These are phyloP conservation scores for Lactarius hatsudake DNA, from an alignment of 768 basidiomycete genomes.

Conservation along the genomic window DNA sequence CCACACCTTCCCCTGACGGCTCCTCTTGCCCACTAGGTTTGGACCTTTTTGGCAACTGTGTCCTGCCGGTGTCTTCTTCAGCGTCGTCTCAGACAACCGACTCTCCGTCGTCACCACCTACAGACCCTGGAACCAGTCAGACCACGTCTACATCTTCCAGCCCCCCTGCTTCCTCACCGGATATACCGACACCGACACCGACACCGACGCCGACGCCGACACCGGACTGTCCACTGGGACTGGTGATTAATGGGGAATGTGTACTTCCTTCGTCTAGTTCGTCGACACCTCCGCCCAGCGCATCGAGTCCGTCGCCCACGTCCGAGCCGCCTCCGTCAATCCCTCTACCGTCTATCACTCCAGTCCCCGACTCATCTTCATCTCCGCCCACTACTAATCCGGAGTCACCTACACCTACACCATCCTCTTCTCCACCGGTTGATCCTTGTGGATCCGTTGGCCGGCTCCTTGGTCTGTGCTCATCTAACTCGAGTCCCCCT, in stretches of 20 bases:
- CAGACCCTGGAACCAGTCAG: neutral
- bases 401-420: neutral
- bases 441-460: conserved; percentile 27
- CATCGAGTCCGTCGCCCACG: neutral
- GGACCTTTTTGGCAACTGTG: conserved; percentile 14
- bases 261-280: neutral
- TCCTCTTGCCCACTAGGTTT: neutral
- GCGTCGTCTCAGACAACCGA: neutral
- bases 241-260: neutral
- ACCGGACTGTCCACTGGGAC: neutral
- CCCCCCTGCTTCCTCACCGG: neutral
- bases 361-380: neutral
- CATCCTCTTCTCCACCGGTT: conserved; percentile 12
- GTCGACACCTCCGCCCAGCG: neutral
- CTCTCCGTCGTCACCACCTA: neutral
- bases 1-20: conserved; percentile 4
- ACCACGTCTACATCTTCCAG: neutral
- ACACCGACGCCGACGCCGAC: neutral
- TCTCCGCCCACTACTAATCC: neutral
- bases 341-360: neutral
- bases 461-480: conserved; percentile 26
- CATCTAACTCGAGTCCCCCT: conserved; percentile 12
- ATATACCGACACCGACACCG: neutral
- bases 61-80: neutral
- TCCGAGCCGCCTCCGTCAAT: neutral